Evolutionary conservation across 2,329 filamentous ascomycete species (phyloP).

Genomic region (Penicillium sclerotiorum): DNA sequence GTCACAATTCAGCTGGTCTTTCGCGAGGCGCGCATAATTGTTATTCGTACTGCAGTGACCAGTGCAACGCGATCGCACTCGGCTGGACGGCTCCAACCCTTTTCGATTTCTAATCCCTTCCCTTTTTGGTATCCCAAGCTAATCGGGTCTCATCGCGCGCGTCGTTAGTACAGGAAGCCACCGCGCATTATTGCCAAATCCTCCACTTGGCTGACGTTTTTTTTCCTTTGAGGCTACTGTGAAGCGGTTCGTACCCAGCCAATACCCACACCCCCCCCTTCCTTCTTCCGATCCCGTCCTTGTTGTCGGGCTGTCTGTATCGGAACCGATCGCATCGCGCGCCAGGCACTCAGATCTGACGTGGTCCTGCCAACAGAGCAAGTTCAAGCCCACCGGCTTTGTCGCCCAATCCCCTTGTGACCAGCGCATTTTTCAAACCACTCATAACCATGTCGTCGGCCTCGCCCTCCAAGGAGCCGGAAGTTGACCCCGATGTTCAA

Average conservation of each 20-base stretch:
- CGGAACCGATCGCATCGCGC: conserved; percentile 31
- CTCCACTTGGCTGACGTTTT: conserved; percentile 31
- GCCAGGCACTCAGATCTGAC: conserved; percentile 40
- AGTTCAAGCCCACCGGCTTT: conserved; percentile 29
- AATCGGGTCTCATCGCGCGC: conserved; percentile 29
- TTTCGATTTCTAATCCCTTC: conserved; percentile 9
- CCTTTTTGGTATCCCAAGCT: conserved; percentile 16
- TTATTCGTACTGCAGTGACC: conserved; percentile 27
- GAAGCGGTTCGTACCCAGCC: conserved; percentile 45
- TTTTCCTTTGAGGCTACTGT: conserved; percentile 34
- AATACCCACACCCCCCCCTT: conserved; percentile 29
- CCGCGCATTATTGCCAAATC: conserved; percentile 33
- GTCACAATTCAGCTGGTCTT: conserved; percentile 27
- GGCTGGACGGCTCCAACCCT: conserved; percentile 18
- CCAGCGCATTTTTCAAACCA: conserved; percentile 39
- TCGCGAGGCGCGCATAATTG: conserved; percentile 28
- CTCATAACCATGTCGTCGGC: conserved; percentile 91
- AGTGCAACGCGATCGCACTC: conserved; percentile 20
- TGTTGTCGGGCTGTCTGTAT: conserved; percentile 28
- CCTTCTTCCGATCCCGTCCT: conserved; percentile 13
- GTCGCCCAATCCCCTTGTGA: conserved; percentile 37
- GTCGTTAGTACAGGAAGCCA: conserved; percentile 31
- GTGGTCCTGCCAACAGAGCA: conserved; percentile 49
- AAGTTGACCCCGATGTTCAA: conserved; percentile 90
- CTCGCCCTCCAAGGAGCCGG: conserved; percentile 84